These are phyloP conservation scores for Cercophora sp. DNA, from an alignment of 495 filamentous ascomycete genomes.

Conservation along the genomic window DNA sequence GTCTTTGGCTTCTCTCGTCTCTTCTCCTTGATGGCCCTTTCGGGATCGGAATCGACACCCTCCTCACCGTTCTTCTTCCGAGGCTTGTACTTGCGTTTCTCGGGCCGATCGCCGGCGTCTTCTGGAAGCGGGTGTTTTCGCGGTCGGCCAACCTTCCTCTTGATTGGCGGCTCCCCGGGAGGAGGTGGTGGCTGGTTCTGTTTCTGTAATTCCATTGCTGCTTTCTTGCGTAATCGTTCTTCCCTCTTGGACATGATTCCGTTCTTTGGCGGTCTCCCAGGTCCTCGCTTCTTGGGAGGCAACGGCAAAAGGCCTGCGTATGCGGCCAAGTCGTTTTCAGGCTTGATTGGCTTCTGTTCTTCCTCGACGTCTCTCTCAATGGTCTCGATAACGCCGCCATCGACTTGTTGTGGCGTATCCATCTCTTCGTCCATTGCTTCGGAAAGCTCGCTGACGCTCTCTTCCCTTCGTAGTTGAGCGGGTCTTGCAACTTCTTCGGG, in stretches of 20 bases:
- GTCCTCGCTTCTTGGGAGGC: slow-evolving; percentile 69
- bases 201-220: slow-evolving; percentile 48
- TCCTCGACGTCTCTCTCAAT: slow-evolving; percentile 40
- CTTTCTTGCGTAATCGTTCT: slow-evolving; percentile 61
- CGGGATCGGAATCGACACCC: slow-evolving; percentile 43
- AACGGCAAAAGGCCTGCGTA: slow-evolving; percentile 29
- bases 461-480: slow-evolving; percentile 11
- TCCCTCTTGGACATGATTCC: slow-evolving; percentile 90
- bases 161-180: slow-evolving; percentile 43
- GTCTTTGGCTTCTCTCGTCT: slow-evolving; percentile 60
- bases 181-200: slow-evolving; percentile 41
- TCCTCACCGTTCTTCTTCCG: slow-evolving; percentile 58
- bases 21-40: slow-evolving; percentile 51
- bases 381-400: slow-evolving; percentile 32
- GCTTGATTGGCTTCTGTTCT: slow-evolving; percentile 20
- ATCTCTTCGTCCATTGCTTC: slow-evolving; percentile 27
- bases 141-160: slow-evolving; percentile 59
- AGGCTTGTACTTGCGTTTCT: slow-evolving; percentile 77
- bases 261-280: slow-evolving; percentile 85
- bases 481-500: slow-evolving; percentile 42
- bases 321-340: slow-evolving; percentile 30
- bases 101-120: slow-evolving; percentile 53
- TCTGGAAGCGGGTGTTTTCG: slow-evolving; percentile 54
- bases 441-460: slow-evolving; percentile 30
- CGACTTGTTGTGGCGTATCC: slow-evolving; percentile 32